phyloP scores from a whole-genome alignment of 2,329 filamentous ascomycete genomes.

The Arthroderma sp. region DNA sequence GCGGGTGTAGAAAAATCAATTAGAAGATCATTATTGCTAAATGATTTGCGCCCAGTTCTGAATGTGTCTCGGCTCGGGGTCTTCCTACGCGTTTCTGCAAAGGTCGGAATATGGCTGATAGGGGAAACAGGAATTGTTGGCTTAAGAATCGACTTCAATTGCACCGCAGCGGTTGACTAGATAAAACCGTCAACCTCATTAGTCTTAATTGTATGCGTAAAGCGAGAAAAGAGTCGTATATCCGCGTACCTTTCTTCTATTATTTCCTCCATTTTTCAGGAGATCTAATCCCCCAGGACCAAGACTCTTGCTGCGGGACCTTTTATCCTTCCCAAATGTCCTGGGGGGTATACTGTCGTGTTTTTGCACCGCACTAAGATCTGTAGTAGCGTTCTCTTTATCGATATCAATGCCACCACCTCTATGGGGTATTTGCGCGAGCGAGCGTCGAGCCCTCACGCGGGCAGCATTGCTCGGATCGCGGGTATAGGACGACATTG shows the following conservation, averaged over 20 bases:
- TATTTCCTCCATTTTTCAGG: constrained; percentile 61
- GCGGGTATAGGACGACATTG: constrained; percentile 7
- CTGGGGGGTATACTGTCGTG: constrained; percentile 15
- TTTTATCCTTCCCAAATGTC: constrained; percentile 39
- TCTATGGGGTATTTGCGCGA: constrained; percentile 47
- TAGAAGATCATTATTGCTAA: constrained; percentile 21
- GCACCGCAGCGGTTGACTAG: constrained; percentile 30
- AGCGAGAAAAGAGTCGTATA: background rate
- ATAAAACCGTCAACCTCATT: constrained; percentile 13
- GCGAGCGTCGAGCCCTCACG: constrained; percentile 54
- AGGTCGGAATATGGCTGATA: constrained; percentile 53
- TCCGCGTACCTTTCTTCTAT: constrained; percentile 60
- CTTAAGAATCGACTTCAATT: constrained; percentile 64
- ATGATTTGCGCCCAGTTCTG: constrained; percentile 8
- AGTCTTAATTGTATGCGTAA: background rate
- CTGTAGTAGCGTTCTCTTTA: constrained; percentile 67
- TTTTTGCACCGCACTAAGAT: constrained; percentile 41
- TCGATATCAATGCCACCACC: constrained; percentile 41
- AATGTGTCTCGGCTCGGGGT: constrained; percentile 26
- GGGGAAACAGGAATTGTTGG: constrained; percentile 56
- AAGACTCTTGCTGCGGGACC: constrained; percentile 88
- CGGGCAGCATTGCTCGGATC: constrained; percentile 15
- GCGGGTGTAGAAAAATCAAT: constrained; percentile 35
- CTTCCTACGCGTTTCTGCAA: constrained; percentile 40
- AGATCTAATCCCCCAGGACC: constrained; percentile 82